Percentiles rank a stretch among this genome's conserved stretches.
phyloP scores from a whole-genome alignment of 2,329 filamentous ascomycete genomes.

The Sclerotinia minor region DNA sequence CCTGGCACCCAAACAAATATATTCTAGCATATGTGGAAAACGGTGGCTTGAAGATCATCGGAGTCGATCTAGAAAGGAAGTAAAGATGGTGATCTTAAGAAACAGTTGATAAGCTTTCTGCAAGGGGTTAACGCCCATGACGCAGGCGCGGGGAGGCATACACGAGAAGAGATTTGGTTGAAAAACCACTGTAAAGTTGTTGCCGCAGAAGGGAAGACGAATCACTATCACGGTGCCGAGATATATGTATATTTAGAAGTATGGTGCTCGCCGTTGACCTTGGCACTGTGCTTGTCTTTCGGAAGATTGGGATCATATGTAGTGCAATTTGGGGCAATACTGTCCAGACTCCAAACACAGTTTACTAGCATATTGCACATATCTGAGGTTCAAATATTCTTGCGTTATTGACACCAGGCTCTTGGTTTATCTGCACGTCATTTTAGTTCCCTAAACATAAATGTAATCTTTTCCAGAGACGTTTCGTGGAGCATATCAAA shows the following conservation, averaged over 20 bases:
- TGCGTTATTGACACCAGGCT: background rate
- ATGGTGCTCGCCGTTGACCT: background rate
- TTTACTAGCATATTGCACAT: background rate
- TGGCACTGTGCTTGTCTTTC: background rate
- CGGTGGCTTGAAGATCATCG: conserved; percentile 62
- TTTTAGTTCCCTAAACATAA: background rate
- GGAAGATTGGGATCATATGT: background rate
- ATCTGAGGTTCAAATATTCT: background rate
- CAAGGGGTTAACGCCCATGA: background rate
- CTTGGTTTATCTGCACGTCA: conserved; percentile 8
- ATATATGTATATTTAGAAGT: background rate
- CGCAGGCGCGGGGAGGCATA: background rate
- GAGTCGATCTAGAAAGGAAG: conserved; percentile 40
- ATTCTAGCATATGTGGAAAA: conserved; percentile 72
- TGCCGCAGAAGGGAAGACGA: background rate
- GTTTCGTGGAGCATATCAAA: background rate
- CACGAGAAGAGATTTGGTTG: background rate
- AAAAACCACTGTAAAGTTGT: conserved; percentile 7
- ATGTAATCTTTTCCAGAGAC: background rate
- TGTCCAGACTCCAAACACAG: background rate
- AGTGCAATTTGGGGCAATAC: background rate
- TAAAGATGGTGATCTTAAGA: conserved; percentile 23
- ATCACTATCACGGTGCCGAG: background rate
- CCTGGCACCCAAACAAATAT: conserved; percentile 76
- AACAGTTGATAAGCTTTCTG: background rate